Evolutionary conservation across 2,329 filamentous ascomycete species (phyloP), one percentile per base, ranked within the genome.

Genomic region (Hypoxylon sp.): DNA sequence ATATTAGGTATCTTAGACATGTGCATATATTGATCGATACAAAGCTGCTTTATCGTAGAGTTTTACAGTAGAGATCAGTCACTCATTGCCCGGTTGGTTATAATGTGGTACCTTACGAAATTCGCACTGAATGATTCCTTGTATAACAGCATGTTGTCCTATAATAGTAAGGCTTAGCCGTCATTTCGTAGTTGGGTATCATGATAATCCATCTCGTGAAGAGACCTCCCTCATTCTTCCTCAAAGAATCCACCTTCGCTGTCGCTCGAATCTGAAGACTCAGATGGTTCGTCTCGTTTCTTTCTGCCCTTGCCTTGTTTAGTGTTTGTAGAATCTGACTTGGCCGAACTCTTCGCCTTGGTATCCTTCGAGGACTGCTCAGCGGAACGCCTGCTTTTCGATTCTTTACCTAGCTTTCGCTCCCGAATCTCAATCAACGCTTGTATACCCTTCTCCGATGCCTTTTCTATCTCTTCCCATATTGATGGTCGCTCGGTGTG

Each of bases 391-490:
- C 70, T 72, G 50, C n/a, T 58, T 50, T 52, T 63, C 37, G 66
- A 48, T 14, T 70, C 68, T 13, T 13, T 50, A n/a, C 42, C 55
- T 13, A 62, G 64, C 35, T 73, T 78, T 42, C 77, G 74, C 54
- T 79, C 76, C 53, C 74, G 70, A 19, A 79, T 74, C 48, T 72
- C 70, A 3, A 67, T 58, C 5, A 79, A 73, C 71, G 70, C 72
- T 39, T 57, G 66, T 14, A 67, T 72, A 10, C 75, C 75, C 26
- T 74, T 66, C 60, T 74, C 67, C 83, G 91, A 89, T 11, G 89
- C 86, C 74, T 87, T 83, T 80, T 92, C 91, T 17, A 95, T 85
- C 13, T 85, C 80, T 14, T 81, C 80, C 92, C 92, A 94, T 82
- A 94, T 86, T n/a, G 87, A 84, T 5, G 86, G 84, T 64, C 86